These are phyloP conservation scores for Biscogniauxia sp. DNA, from an alignment of 2,329 filamentous ascomycete species.

Conservation along the genomic window DNA sequence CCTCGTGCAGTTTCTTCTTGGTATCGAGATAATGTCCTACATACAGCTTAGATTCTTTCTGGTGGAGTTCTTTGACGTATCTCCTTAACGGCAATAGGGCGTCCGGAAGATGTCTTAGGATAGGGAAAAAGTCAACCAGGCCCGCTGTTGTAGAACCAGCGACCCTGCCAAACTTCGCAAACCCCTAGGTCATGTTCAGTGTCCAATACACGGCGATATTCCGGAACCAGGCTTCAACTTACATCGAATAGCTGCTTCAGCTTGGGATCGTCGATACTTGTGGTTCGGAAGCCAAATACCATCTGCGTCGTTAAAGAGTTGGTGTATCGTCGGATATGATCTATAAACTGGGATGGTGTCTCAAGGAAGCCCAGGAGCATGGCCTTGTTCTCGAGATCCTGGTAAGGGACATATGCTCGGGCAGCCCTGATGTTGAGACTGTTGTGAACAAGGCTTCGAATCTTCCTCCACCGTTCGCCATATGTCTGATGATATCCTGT, in stretches of 20 bases:
- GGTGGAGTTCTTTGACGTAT: slow-evolving; percentile 42
- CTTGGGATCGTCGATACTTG: slow-evolving; percentile 32
- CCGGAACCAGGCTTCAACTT: background rate
- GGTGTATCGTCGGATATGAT: slow-evolving; percentile 45
- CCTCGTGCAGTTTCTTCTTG: slow-evolving; percentile 33
- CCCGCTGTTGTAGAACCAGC: slow-evolving; percentile 33
- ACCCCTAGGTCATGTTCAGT: slow-evolving; percentile 9
- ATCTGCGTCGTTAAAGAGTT: slow-evolving; percentile 46
- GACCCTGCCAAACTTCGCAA: slow-evolving; percentile 18
- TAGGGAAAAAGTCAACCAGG: slow-evolving; percentile 45
- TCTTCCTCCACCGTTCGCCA: slow-evolving; percentile 27
- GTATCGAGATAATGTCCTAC: slow-evolving; percentile 40
- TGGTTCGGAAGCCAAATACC: slow-evolving; percentile 43
- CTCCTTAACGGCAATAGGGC: slow-evolving; percentile 36
- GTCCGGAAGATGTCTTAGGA: slow-evolving; percentile 44
- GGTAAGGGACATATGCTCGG: slow-evolving; percentile 49
- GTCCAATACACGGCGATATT: background rate
- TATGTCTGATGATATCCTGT: slow-evolving; percentile 20
- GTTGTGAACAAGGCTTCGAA: slow-evolving; percentile 38
- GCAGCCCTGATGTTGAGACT: slow-evolving; percentile 44
- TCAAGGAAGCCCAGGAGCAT: slow-evolving; percentile 48
- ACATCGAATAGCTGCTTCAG: slow-evolving; percentile 42
- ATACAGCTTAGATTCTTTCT: slow-evolving; percentile 41
- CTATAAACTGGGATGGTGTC: slow-evolving; percentile 37
- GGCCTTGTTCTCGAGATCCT: slow-evolving; percentile 51